Evolutionary conservation across 2,329 filamentous ascomycete species (phyloP), one percentile per base, ranked within the genome.

Genomic region (Chaetothyriales sp.): DNA sequence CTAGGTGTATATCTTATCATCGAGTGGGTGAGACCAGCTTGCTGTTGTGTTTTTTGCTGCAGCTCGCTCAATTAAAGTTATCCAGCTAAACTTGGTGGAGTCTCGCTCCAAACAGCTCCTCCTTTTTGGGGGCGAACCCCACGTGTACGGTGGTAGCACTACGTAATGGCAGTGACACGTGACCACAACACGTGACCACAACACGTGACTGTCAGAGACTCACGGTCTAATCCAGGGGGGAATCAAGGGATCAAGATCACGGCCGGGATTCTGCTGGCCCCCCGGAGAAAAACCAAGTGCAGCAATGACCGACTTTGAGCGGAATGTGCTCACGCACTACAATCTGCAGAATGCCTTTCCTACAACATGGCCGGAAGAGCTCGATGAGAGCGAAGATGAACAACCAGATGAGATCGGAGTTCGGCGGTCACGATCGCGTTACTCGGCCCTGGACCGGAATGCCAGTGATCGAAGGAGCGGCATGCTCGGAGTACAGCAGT

Each of bases 281-380:
- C 56, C 57, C 56, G 22, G 6, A 25, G 22, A 54, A 56, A 57
- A 55, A 18, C 20, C 47, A n/a, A n/a, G n/a, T n/a, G 50, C 43
- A 57, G 69, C 60, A 50, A 74, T 79, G 82, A 76, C 80, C 56
- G 85, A 92, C 62, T 78, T 81, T 61, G 83, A 92, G 63, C 75
- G 81, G 55, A 80, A 78, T 45, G 79, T 96, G 50, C 79, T 92
- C 61, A 88, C 88, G 60, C 88, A 94, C 70, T 96, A 96, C 71
- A 85, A 88, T 66, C 77, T 96, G 47, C 76, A 83, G 43, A 85
- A 76, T 12, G 74, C 85, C 18, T 89, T 80, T 65, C 90, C 90
- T 1, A 77, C 79, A 36, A 80, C 86, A 73, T 96, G 90, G 90
- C 90, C 90, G 0, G 73, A 80, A 47, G 84, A 93, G 61, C 82